Conservation (phyloP, 2,329 filamentous ascomycete genomes). For the Fusarium sp. region DNA sequence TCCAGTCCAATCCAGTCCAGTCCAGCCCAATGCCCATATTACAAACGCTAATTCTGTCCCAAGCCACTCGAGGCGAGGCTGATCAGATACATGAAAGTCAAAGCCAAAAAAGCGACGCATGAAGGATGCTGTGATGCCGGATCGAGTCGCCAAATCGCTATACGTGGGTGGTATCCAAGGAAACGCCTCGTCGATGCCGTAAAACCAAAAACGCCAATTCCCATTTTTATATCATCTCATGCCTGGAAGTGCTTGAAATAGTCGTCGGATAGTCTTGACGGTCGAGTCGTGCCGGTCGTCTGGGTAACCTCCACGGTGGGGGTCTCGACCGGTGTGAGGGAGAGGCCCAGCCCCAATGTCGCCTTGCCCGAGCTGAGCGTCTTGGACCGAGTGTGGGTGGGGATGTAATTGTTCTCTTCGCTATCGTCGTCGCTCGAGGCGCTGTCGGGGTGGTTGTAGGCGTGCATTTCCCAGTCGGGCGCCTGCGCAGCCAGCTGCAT, state of each 20-base stretch:
- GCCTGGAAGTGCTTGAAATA: constrained; percentile 40
- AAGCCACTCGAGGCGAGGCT: constrained; percentile 5
- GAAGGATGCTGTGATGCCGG: constrained; percentile 29
- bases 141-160: constrained; percentile 37
- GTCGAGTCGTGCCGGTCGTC: constrained; percentile 32
- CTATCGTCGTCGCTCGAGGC: constrained; percentile 42
- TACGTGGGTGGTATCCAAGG: constrained; percentile 35
- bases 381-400: constrained; percentile 50
- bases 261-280: constrained; percentile 32
- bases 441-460: constrained; percentile 46
- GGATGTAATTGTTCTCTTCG: constrained; percentile 42
- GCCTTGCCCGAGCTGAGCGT: constrained; percentile 43
- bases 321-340: constrained; percentile 41
- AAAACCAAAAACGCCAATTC: constrained; percentile 34
- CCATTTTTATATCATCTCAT: constrained; percentile 22
- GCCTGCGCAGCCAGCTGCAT: constrained; percentile 68
- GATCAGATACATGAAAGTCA: constrained; percentile 10
- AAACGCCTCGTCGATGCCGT: constrained; percentile 33
- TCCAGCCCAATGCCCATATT: constrained; percentile 11
- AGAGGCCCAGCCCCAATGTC: constrained; percentile 38
- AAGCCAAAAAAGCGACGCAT: constrained; percentile 23
- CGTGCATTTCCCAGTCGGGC: constrained; percentile 39
- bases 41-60: constrained; percentile 20
- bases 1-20: not conserved
- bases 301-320: constrained; percentile 28